A percentile compares a stretch with the other conserved stretches of the same genome.
Evolutionary conservation across 2,329 filamentous ascomycete species (phyloP).

Genomic region (Ophiocordyceps camponoti-leonardi): DNA sequence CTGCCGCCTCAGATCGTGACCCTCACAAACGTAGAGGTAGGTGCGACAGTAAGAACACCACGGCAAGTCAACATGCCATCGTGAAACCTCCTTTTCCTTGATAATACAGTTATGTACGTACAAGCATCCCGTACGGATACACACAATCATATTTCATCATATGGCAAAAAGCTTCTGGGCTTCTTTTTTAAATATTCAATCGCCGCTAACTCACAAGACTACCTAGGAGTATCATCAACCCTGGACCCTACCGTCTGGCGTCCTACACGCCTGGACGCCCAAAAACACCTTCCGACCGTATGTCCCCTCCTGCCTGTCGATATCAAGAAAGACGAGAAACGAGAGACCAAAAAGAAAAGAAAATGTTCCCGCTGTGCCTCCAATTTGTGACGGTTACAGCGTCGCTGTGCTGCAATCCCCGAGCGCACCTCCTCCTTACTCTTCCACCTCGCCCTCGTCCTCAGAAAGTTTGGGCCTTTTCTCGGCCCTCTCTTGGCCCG

Average conservation of each 20-base stretch:
- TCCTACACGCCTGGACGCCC: not conserved
- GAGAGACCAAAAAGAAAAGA: not conserved
- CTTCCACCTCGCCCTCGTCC: conserved; percentile 29
- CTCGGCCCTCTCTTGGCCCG: conserved; percentile 18
- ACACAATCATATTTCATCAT: too few species aligned
- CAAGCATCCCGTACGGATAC: too few species aligned
- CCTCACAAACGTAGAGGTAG: too few species aligned
- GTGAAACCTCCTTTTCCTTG: too few species aligned
- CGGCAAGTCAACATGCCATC: too few species aligned
- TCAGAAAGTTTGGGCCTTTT: conserved; percentile 28
- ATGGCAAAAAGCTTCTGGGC: not conserved
- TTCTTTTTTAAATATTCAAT: not conserved
- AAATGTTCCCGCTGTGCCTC: not conserved
- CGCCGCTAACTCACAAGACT: not conserved
- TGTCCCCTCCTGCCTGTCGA: not conserved
- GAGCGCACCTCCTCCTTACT: conserved; percentile 6
- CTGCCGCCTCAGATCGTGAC: too few species aligned
- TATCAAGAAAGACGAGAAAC: not conserved
- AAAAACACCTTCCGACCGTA: not conserved
- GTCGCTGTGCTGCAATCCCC: not conserved
- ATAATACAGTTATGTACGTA: not conserved
- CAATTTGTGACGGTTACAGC: not conserved
- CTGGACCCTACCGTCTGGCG: not conserved
- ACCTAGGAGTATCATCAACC: not conserved
- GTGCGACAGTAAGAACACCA: too few species aligned